Base-by-base conservation (phyloP, 352 stramenopile species). In the Phytopythium aichiense region DNA sequence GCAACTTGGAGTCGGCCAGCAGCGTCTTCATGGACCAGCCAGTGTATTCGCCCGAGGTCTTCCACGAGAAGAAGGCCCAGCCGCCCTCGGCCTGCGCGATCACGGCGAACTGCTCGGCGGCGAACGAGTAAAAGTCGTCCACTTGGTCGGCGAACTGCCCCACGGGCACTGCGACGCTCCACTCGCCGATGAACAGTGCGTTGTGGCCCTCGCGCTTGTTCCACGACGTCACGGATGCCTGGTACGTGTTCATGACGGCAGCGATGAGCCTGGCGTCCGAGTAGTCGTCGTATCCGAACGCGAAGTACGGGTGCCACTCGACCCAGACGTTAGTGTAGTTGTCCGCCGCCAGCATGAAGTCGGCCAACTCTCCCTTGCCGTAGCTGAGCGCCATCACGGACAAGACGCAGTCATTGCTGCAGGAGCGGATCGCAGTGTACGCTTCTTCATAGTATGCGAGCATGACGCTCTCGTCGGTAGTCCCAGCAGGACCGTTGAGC, bases 391-490 rank as follows among this genome's bases (percentile, higher is more conserved):
- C 73, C 42, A 68, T 67, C n/a, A 84, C 57, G 11, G 61, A 71
- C 40, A 88, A 58, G 1, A 88, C 64, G 37, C 82, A 93, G 69
- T 91, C 64, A 60, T 84, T 93, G 11, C 67, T 74, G 58, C 51
- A 0, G n/a, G n/a, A n/a, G n/a, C 84, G 84, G 35, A 95, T 84
- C 1, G 67, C 67, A 46, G 67, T 60, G 65, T 95, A 92, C 4
- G 81, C 79, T 58, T 88, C 72, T 30, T 87, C 58, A 67, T 93
- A 95, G 69, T 89, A 95, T 33, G 86, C 61, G 49, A 89, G 84
- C 50, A 95, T 52, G 20, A 80, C 56, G 4, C 50, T 51, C 22
- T 84, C 67, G 60, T 75, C 73, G 5, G 79, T 91, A 3, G 56
- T 73, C 5, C 67, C 73, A 15, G 64, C 69, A 4, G 86, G 86